Base-by-base conservation (phyloP, 192 early-diverging fungal species). In the Coemansia sp. region DNA sequence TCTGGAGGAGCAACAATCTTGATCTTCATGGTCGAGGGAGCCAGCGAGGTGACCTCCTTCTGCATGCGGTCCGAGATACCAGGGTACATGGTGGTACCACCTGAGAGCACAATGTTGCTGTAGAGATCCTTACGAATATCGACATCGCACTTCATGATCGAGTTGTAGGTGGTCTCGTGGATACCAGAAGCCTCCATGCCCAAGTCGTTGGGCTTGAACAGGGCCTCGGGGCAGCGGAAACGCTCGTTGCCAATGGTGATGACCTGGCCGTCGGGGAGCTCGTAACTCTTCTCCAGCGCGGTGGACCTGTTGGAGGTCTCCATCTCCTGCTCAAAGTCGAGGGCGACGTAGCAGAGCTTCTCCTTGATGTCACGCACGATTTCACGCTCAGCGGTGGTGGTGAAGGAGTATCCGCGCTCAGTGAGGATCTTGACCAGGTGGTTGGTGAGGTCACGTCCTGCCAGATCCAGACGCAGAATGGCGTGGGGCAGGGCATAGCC, bases 291-390 rank as follows among this genome's bases (percentile, higher is more conserved):
- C 83, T 97, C 95, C 45, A 98, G 87, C 65, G 94, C 88, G 58
- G 94, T 94, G 33, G 95, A 96, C 63, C 89, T 90, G 73, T 88
- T 89, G 57, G 95, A 94, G 66, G 95, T 98, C 81, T 94, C 89
- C 90, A 97, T 92, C 85, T 99, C 98, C 87, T 95, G 92, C 72
- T 96, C 95, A 85, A 93, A 96, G 87, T 99, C 95, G 46, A 97
- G 87, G 63, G 95, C 95, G 74, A 97, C 95, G 81, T 98, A 98
- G 88, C 95, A 94, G 71, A 97, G 90, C 91, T 97, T 98, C 86
- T 98, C 97, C 90, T 99, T 99, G 87, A 99, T 97, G 77, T 98
- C 95, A 84, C 96, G 94, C 72, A 97, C 95, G 71, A 97, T 96
- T 92, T 97, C 96, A 82, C 92, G 90, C 86, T 97, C 96, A 70